A percentile compares a stretch with the other conserved stretches of the same genome.
These are phyloP conservation scores for Nitzschia palea DNA, from an alignment of 108 stramenopile genomes.

Conservation along the genomic window DNA sequence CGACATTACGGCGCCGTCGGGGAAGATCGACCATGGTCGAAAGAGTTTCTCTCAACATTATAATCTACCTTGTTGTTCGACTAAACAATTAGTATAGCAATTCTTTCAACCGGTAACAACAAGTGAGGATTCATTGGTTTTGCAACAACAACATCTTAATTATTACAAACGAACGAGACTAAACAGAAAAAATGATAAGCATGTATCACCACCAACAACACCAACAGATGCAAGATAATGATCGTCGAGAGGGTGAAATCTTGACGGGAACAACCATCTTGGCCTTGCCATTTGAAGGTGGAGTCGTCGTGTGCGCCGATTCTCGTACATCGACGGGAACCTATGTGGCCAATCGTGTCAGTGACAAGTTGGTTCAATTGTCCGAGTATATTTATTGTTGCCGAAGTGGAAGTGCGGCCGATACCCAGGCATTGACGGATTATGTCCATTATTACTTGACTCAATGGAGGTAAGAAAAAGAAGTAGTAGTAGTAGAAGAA, in stretches of 20 bases:
- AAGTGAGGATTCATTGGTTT: too few relatives aligned
- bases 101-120: too few relatives aligned
- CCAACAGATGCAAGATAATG: not conserved
- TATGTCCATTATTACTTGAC: slow-evolving; percentile 85
- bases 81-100: too few relatives aligned
- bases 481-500: not conserved
- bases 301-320: slow-evolving; percentile 97
- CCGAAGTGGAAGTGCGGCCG: slow-evolving; percentile 94
- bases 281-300: slow-evolving; percentile 89
- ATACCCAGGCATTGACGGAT: slow-evolving; percentile 95
- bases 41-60: too few relatives aligned
- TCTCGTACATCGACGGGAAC: slow-evolving; percentile 95
- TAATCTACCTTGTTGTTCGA: too few relatives aligned
- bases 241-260: slow-evolving; percentile 57
- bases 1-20: too few relatives aligned
- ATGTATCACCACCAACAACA: not conserved
- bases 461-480: slow-evolving; percentile 69
- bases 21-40: too few relatives aligned
- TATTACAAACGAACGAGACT: too few relatives aligned
- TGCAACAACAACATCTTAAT: too few relatives aligned
- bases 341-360: slow-evolving; percentile 95
- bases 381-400: slow-evolving; percentile 94
- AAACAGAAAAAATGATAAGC: too few relatives aligned
- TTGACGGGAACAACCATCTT: slow-evolving; percentile 95
- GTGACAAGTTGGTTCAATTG: slow-evolving; percentile 93